These are phyloP conservation scores for Pseudogymnoascus sp. DNA, from an alignment of 2,329 filamentous ascomycete genomes.

Conservation along the genomic window DNA sequence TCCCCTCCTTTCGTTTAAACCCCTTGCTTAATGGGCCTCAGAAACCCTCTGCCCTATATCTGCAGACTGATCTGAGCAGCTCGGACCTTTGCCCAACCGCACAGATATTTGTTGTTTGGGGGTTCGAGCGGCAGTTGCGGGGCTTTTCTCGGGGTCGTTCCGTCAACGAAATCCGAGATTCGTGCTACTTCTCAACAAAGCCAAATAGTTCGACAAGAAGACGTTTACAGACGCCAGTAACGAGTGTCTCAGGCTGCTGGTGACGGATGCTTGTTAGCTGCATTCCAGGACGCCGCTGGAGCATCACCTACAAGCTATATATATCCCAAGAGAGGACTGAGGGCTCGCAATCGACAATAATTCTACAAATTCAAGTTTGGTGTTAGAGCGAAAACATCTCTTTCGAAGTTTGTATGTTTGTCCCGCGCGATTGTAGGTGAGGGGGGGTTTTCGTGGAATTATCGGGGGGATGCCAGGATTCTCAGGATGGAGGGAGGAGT, in stretches of 20 bases:
- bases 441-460: not conserved
- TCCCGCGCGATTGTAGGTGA: constrained; percentile 2
- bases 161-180: not conserved
- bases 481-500: not conserved
- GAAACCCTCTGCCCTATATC: not conserved
- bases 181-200: not conserved
- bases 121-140: not conserved
- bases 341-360: not conserved
- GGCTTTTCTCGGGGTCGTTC: not conserved
- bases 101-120: not conserved
- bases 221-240: constrained; percentile 2
- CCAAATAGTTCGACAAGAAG: not conserved
- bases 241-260: constrained; percentile 1
- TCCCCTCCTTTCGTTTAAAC: constrained; percentile 5
- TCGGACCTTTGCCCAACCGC: not conserved
- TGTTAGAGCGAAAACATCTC: constrained; percentile 1
- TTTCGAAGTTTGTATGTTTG: not conserved
- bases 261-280: not conserved
- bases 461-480: not conserved
- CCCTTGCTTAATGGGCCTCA: constrained; percentile 4
- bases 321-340: not conserved
- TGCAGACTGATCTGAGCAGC: not conserved
- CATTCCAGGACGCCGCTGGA: not conserved
- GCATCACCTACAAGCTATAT: constrained; percentile 6
- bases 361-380: constrained; percentile 4